Evolutionary conservation across 2,329 filamentous ascomycete genomes (phyloP).

Genomic region (Kalaharituber pfeilii): DNA sequence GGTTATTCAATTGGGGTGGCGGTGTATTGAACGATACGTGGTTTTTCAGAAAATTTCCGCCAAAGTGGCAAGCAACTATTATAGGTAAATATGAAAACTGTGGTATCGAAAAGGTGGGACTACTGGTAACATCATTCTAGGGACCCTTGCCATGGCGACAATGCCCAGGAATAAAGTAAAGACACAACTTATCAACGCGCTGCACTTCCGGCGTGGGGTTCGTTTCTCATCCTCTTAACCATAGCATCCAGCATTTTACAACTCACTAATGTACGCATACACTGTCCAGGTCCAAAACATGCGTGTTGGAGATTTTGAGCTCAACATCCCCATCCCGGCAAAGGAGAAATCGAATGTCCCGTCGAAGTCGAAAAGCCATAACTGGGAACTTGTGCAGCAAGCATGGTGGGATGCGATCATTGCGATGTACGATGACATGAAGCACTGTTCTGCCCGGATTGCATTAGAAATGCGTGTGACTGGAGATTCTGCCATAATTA

Average conservation of each 20-base stretch:
- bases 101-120: too few relatives aligned
- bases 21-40: constrained; percentile 25
- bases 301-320: constrained; percentile 31
- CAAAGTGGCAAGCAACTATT: constrained; percentile 26
- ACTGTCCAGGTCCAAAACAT: constrained; percentile 35
- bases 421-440: constrained; percentile 30
- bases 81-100: constrained; percentile 26
- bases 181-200: constrained; percentile 30
- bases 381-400: constrained; percentile 30
- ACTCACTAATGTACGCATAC: too few relatives aligned
- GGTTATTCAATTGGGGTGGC: constrained; percentile 27
- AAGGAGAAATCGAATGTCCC: constrained; percentile 22
- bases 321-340: constrained; percentile 31
- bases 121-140: too few relatives aligned
- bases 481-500: constrained; percentile 29
- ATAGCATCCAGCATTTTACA: too few relatives aligned
- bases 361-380: constrained; percentile 27
- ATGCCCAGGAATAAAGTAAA: constrained; percentile 27
- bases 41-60: constrained; percentile 26
- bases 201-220: constrained; percentile 34
- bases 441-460: constrained; percentile 29
- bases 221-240: too few relatives aligned
- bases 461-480: constrained; percentile 33
- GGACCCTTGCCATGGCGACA: too few relatives aligned
- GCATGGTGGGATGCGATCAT: constrained; percentile 37